Evolutionary conservation across 164 flowering plant genomes (phyloP).

Genomic region (Aristolochia contorta): DNA sequence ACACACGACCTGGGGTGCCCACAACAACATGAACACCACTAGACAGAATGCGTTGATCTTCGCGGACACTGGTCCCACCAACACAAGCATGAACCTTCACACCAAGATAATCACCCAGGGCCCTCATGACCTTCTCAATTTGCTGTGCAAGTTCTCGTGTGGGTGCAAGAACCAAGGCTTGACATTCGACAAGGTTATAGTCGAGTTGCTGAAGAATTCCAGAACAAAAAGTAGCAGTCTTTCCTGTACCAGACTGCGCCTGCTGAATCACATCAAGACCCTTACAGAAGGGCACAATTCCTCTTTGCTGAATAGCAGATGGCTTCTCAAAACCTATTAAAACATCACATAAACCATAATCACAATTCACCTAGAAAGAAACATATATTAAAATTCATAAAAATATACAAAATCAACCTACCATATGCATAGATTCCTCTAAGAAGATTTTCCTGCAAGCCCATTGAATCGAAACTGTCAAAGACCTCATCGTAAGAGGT

Average conservation of each 20-base stretch:
- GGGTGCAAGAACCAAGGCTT: constrained; percentile 59
- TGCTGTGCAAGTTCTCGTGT: constrained; percentile 70
- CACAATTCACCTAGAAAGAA: background rate
- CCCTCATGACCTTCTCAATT: constrained; percentile 70
- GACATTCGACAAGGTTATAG: constrained; percentile 41
- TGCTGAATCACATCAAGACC: constrained; percentile 72
- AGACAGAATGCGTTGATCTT: constrained; percentile 43
- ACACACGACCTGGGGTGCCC: constrained; percentile 64
- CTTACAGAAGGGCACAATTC: constrained; percentile 64
- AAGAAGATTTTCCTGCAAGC: constrained; percentile 53
- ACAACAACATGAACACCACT: constrained; percentile 63
- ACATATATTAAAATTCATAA: background rate
- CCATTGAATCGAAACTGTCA: constrained; percentile 59
- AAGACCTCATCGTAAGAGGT: constrained; percentile 51
- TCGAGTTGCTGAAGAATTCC: constrained; percentile 56
- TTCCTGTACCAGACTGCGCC: constrained; percentile 70
- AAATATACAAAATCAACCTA: constrained; percentile 7
- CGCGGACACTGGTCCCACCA: constrained; percentile 61
- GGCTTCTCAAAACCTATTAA: constrained; percentile 65
- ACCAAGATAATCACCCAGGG: constrained; percentile 62
- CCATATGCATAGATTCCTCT: constrained; percentile 80
- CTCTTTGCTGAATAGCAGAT: constrained; percentile 71
- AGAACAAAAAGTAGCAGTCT: constrained; percentile 69
- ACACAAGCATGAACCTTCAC: constrained; percentile 72
- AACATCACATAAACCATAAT: background rate